A percentile compares a stretch with the other conserved stretches of the same genome.
phyloP scores from a whole-genome alignment of 2,329 filamentous ascomycete species.

The Curvularia sp. region DNA sequence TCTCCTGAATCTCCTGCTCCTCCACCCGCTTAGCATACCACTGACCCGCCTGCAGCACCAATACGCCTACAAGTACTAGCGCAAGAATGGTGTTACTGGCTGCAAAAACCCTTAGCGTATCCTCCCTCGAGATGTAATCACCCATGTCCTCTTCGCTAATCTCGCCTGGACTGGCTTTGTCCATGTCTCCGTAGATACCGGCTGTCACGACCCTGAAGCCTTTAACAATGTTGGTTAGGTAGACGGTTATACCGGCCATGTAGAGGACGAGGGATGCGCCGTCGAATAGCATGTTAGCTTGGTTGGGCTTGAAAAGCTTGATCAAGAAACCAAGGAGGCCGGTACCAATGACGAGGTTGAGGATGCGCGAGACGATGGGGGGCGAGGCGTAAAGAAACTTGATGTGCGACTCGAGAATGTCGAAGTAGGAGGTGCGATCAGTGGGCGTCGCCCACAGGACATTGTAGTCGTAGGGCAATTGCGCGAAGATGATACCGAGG shows the following conservation, averaged over 20 bases:
- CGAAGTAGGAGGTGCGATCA: slow-evolving; percentile 73
- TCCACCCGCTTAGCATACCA: slow-evolving; percentile 99
- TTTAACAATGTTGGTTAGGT: slow-evolving; percentile 96
- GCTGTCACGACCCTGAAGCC: slow-evolving; percentile 83
- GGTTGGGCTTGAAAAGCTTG: slow-evolving; percentile 92
- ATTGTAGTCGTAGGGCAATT: slow-evolving; percentile 94
- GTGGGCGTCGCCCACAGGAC: slow-evolving; percentile 78
- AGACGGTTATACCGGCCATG: slow-evolving; percentile 88
- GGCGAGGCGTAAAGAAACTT: slow-evolving; percentile 90
- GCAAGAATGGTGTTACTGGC: slow-evolving; percentile 97
- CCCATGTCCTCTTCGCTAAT: slow-evolving; percentile 52
- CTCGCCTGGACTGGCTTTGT: slow-evolving; percentile 41
- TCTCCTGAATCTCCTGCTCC: slow-evolving; percentile 74
- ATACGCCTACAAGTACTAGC: slow-evolving; percentile 85
- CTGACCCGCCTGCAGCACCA: slow-evolving; percentile 94
- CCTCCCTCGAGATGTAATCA: slow-evolving; percentile 80
- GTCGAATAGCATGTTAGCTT: slow-evolving; percentile 95
- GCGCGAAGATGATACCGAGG: slow-evolving; percentile 95
- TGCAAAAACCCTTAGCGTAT: slow-evolving; percentile 86
- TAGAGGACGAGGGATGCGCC: slow-evolving; percentile 75
- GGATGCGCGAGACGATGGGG: slow-evolving; percentile 87
- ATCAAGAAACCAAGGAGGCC: slow-evolving; percentile 87
- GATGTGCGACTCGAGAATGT: slow-evolving; percentile 87
- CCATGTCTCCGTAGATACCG: slow-evolving; percentile 67
- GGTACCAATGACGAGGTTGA: slow-evolving; percentile 90